Percentiles rank a stretch among this genome's conserved stretches.
Evolutionary conservation across 805 yeast species (phyloP).

Genomic region (Kodamaea laetipori): DNA sequence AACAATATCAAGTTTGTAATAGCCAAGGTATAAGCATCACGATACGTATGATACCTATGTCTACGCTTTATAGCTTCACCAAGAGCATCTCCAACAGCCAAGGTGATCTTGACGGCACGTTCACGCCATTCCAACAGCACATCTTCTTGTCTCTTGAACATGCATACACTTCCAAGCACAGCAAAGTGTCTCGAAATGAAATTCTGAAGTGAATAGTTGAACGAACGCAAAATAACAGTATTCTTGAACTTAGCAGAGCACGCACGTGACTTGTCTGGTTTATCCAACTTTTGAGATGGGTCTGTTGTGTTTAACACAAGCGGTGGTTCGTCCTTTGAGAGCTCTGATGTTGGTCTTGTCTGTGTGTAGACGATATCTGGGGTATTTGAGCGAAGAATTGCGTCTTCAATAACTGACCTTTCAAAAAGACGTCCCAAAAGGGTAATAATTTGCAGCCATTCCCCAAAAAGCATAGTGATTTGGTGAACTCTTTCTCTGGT

Average conservation of each 20-base stretch:
- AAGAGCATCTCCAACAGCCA: constrained; percentile 31
- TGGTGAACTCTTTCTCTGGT: constrained; percentile 48
- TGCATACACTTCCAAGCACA: constrained; percentile 46
- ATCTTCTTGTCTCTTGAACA: constrained; percentile 51
- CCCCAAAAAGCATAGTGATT: constrained; percentile 43
- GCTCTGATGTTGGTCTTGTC: constrained; percentile 37
- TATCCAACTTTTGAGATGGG: constrained; percentile 45
- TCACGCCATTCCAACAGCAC: constrained; percentile 35
- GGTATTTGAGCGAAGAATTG: constrained; percentile 46
- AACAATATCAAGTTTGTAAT: constrained; percentile 36
- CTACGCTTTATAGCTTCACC: constrained; percentile 23
- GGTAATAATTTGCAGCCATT: constrained; percentile 33
- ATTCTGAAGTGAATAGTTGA: constrained; percentile 51
- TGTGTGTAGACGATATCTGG: constrained; percentile 51
- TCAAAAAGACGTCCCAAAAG: constrained; percentile 50
- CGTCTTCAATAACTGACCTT: constrained; percentile 60
- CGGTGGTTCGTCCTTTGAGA: constrained; percentile 36
- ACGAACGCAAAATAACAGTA: constrained; percentile 54
- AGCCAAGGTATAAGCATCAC: constrained; percentile 36
- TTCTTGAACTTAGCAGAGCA: constrained; percentile 65
- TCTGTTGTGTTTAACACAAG: constrained; percentile 47
- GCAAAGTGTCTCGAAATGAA: constrained; percentile 44
- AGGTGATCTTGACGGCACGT: constrained; percentile 44
- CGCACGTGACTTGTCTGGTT: constrained; percentile 51
- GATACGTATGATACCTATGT: constrained; percentile 2